phyloP scores from a whole-genome alignment of 2,329 filamentous ascomycete species.

The Cladosporium velox region DNA sequence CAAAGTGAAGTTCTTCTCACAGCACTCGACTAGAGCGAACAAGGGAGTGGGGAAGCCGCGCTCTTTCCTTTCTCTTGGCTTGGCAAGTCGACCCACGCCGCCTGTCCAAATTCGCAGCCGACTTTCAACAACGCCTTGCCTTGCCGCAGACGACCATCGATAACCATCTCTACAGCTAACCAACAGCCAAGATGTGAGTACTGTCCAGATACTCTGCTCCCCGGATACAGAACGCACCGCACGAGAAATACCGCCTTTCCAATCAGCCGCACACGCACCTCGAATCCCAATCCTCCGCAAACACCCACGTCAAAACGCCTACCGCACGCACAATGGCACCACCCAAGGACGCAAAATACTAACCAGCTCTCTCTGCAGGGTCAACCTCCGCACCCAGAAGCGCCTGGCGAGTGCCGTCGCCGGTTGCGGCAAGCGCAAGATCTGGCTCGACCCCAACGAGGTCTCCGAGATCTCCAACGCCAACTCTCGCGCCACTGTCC shows the following conservation, averaged over 20 bases:
- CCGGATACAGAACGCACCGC: conserved; percentile 8
- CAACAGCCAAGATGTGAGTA: conserved; percentile 22
- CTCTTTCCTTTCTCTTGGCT: neutral
- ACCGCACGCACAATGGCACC: conserved; percentile 15
- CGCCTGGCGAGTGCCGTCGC: conserved; percentile 98
- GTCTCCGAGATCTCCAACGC: conserved; percentile 99
- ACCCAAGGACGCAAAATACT: conserved; percentile 25
- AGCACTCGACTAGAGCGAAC: neutral
- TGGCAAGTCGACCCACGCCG: neutral
- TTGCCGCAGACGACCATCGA: conserved; percentile 22
- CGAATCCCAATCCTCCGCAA: conserved; percentile 15
- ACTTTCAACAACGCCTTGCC: conserved; percentile 14
- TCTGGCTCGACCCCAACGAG: conserved; percentile 99
- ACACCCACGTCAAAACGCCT: conserved; percentile 20
- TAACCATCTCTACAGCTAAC: conserved; percentile 21
- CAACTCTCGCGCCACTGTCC: conserved; percentile 99
- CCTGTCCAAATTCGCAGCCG: neutral
- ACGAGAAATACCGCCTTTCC: conserved; percentile 2
- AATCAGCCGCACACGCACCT: conserved; percentile 14
- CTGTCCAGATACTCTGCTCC: conserved; percentile 10
- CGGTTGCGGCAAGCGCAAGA: conserved; percentile 99
- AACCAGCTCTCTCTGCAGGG: conserved; percentile 62
- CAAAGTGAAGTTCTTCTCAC: neutral
- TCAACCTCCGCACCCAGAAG: conserved; percentile 99
- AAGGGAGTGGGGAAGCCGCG: neutral